These are phyloP conservation scores for Desmodesmus armatus DNA, from an alignment of 139 green algal genomes.

Conservation along the genomic window DNA sequence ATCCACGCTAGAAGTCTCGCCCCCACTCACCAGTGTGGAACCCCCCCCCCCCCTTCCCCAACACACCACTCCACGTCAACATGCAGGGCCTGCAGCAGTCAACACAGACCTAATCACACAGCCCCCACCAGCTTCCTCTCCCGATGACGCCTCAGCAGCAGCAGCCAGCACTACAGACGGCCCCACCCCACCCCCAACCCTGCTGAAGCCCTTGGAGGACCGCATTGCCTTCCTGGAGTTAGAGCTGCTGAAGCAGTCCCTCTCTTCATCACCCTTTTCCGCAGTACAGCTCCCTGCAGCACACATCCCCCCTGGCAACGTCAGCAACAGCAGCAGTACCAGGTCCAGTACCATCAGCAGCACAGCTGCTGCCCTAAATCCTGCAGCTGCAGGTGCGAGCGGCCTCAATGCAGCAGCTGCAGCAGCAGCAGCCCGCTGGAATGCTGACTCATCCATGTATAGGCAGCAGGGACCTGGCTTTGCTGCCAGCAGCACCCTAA, in stretches of 20 bases:
- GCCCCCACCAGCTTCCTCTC: too few relatives aligned
- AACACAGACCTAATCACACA: too few relatives aligned
- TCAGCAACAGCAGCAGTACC: not conserved
- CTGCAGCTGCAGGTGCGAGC: not conserved
- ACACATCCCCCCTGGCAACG: not conserved
- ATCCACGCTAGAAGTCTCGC: too few relatives aligned
- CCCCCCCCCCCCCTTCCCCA: too few relatives aligned
- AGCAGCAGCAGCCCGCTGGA: not conserved
- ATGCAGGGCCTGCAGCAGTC: too few relatives aligned
- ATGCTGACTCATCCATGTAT: not conserved
- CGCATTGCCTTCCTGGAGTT: constrained; percentile 5
- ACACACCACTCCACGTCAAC: too few relatives aligned
- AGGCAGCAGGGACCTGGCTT: not conserved
- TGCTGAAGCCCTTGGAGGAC: constrained; percentile 8
- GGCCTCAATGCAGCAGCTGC: not conserved
- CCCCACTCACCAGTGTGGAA: too few relatives aligned
- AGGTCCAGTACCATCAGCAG: not conserved
- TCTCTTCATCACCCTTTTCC: not conserved
- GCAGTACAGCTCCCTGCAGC: not conserved
- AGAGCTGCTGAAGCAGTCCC: constrained; percentile 17
- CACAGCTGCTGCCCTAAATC: not conserved
- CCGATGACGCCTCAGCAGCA: not conserved
- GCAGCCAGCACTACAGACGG: constrained; percentile 13
- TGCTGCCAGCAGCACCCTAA: too few relatives aligned
- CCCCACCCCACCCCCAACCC: too few relatives aligned